A percentile compares a stretch with the other conserved stretches of the same genome.
These are phyloP conservation scores for Eucalyptus regnans DNA, from an alignment of 345 rosid genomes.

Conservation along the genomic window DNA sequence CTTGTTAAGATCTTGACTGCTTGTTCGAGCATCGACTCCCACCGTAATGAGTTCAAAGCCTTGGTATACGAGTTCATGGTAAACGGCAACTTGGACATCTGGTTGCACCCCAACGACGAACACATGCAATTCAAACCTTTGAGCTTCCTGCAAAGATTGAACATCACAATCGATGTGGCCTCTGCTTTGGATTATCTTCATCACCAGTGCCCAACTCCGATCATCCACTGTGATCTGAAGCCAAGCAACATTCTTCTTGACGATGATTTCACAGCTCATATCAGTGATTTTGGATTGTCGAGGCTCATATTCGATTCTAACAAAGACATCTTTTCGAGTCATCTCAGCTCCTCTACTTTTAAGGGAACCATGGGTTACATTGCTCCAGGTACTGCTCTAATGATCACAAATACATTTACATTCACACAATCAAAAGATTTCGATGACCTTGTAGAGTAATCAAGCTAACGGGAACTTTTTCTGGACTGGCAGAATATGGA, in stretches of 20 bases:
- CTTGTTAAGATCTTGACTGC: background rate
- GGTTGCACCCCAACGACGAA: background rate
- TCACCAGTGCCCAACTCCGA: background rate
- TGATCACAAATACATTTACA: background rate
- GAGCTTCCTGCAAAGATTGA: background rate
- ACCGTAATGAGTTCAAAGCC: slow-evolving; percentile 4
- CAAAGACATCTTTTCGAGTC: background rate
- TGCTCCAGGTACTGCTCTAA: background rate
- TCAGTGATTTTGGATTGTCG: background rate
- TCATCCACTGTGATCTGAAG: background rate
- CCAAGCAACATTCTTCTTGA: background rate
- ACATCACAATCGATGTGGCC: background rate
- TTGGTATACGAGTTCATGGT: slow-evolving; percentile 2
- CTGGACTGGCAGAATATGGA: background rate
- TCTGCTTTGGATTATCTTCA: background rate
- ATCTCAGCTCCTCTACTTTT: background rate
- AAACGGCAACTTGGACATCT: slow-evolving; percentile 1
- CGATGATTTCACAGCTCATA: background rate
- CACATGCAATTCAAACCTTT: background rate
- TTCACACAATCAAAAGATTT: background rate
- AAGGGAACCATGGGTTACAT: background rate
- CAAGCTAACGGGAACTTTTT: background rate
- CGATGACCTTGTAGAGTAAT: background rate
- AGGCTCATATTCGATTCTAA: background rate
- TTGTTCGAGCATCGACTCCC: background rate